phyloP scores from a whole-genome alignment of 305 asterid genomes.

The Fraxinus albicans region DNA sequence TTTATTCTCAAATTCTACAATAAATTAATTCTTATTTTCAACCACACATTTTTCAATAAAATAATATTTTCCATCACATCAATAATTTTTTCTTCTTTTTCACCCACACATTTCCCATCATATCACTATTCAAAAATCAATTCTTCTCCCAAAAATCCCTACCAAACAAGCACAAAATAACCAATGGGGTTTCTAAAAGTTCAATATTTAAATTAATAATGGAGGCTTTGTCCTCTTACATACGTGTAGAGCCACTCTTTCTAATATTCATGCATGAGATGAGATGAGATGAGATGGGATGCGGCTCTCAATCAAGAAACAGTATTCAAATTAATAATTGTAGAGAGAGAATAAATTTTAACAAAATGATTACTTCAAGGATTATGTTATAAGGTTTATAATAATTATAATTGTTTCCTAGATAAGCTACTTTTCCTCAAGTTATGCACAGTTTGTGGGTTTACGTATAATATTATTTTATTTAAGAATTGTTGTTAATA shows the following conservation, averaged over 20 bases:
- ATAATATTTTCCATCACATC: too few relatives aligned
- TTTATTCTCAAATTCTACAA: too few relatives aligned
- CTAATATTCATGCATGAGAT: not conserved
- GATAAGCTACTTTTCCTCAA: not conserved
- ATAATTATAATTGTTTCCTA: not conserved
- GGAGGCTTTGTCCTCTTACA: not conserved
- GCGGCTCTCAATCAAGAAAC: not conserved
- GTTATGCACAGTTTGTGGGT: not conserved
- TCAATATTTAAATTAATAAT: not conserved
- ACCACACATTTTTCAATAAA: too few relatives aligned
- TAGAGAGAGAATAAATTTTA: not conserved
- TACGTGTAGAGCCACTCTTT: not conserved
- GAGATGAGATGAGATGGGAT: not conserved
- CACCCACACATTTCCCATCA: too few relatives aligned
- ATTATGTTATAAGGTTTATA: slow-evolving; percentile 5
- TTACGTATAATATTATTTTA: too few relatives aligned
- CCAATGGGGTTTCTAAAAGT: not conserved
- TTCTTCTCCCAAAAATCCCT: too few relatives aligned
- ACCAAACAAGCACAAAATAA: too few relatives aligned
- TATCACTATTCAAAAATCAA: too few relatives aligned
- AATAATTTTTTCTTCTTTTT: too few relatives aligned
- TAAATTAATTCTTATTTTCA: too few relatives aligned
- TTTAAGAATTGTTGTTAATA: too few relatives aligned
- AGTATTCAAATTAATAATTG: not conserved
- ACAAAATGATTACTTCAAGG: slow-evolving; percentile 11